Evolutionary conservation across 495 filamentous ascomycete genomes (phyloP).

Genomic region (Lasiosphaeria hispida): DNA sequence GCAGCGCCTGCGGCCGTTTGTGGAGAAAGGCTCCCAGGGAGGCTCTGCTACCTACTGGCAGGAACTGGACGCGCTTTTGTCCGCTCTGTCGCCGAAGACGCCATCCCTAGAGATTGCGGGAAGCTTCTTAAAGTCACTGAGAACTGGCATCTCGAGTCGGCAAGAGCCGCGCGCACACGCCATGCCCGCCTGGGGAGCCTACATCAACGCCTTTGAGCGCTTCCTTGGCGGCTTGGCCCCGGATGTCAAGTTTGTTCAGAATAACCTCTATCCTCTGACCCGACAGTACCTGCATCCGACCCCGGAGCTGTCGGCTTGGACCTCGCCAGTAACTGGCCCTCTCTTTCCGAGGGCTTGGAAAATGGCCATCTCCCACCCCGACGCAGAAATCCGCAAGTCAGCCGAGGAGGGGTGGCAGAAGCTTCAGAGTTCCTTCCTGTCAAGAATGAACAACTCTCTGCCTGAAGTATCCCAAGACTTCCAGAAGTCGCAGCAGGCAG

Average conservation of each 20-base stretch:
- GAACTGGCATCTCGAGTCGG: conserved; percentile 64
- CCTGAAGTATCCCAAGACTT: conserved; percentile 78
- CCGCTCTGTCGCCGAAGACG: conserved; percentile 53
- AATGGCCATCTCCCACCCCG: conserved; percentile 24
- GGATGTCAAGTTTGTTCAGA: conserved; percentile 41
- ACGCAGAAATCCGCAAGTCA: conserved; percentile 13
- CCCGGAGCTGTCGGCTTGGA: conserved; percentile 34
- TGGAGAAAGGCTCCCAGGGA: conserved; percentile 81
- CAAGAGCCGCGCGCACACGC: conserved; percentile 71
- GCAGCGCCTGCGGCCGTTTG: conserved; percentile 63
- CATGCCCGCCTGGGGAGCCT: conserved; percentile 66
- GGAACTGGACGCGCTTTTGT: conserved; percentile 58
- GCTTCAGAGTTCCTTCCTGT: conserved; percentile 53
- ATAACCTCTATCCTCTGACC: conserved; percentile 40
- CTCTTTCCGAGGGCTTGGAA: conserved; percentile 34
- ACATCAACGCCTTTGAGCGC: conserved; percentile 57
- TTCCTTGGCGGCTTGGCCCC: conserved; percentile 42
- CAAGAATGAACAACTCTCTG: conserved; percentile 64
- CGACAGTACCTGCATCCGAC: conserved; percentile 39
- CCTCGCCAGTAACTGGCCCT: conserved; percentile 29
- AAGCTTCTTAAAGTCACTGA: conserved; percentile 61
- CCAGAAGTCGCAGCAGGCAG: conserved; percentile 61
- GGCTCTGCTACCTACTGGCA: conserved; percentile 69
- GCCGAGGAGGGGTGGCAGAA: conserved; percentile 47
- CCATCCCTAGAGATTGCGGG: conserved; percentile 50